A percentile compares a stretch with the other conserved stretches of the same genome.
phyloP scores from a whole-genome alignment of 371 early-diverging fungal species.

The Encephalitozoon hellem region DNA sequence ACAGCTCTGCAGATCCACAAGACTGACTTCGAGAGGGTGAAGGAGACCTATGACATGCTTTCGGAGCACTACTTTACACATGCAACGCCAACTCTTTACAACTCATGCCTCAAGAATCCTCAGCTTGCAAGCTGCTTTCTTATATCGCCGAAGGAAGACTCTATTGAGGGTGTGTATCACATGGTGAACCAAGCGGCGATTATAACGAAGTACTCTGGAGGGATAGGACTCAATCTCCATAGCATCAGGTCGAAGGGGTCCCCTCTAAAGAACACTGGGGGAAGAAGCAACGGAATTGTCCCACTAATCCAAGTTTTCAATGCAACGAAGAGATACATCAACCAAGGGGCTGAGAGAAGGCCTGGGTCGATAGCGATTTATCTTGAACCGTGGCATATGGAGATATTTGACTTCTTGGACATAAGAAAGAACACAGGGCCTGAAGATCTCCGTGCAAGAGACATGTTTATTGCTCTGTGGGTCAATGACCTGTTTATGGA shows the following conservation, averaged over 20 bases:
- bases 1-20: conserved; percentile 91
- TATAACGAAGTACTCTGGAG: conserved; percentile 94
- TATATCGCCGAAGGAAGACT: conserved; percentile 71
- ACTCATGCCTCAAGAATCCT: conserved; percentile 84
- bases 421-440: conserved; percentile 94
- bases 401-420: conserved; percentile 91
- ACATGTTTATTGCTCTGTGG: conserved; percentile 92
- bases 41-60: conserved; percentile 89
- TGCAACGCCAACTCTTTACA: conserved; percentile 94
- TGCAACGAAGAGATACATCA: conserved; percentile 91
- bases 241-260: conserved; percentile 80
- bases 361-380: conserved; percentile 97
- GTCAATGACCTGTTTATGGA: conserved; percentile 98
- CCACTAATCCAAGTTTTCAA: conserved; percentile 95
- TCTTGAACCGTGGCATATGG: conserved; percentile 97
- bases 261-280: conserved; percentile 90
- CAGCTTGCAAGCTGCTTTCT: conserved; percentile 92
- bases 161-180: conserved; percentile 93
- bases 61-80: conserved; percentile 88
- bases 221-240: conserved; percentile 89
- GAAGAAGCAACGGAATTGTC: conserved; percentile 87
- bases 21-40: conserved; percentile 75
- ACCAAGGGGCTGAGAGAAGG: conserved; percentile 96
- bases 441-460: conserved; percentile 89
- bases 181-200: conserved; percentile 87